Base-by-base conservation (phyloP, 1,284 basidiomycete genomes). In the Leccinum fallax region DNA sequence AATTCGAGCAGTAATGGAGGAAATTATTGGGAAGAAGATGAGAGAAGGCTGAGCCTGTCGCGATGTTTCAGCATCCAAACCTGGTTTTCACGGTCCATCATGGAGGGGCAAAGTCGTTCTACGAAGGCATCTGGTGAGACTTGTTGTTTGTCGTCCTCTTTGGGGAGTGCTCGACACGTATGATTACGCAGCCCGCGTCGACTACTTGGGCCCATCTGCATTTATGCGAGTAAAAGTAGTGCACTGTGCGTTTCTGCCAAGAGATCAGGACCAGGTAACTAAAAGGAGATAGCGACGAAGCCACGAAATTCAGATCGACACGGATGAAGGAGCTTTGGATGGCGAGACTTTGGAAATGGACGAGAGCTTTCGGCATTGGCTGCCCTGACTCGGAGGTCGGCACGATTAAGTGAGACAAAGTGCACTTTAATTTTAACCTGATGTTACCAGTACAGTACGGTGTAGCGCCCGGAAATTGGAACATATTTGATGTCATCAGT, bases 91-190 rank as follows among this genome's bases (percentile, higher is more conserved):
- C n/a, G 4, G 60, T 62, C 4, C 60, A 61, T 16, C 59, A 65
- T n/a, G 67, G 62, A 19, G 60, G 65, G 5, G 60, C 53, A 5
- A 69, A 69, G 34, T 67, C 65, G 6, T 65, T 61, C 38, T 65
- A 38, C 4, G 65, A 67, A 2, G 51, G 57, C 4, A 5, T 63
- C 34, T 61, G 67, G 67, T 64, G 19, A 59, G 57, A 8, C 38
- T 53, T 28, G 9, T 40, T 8, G 11, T 36, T 46, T 9, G 8
- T 24, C 10, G 15, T 21, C 28, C 40, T 16, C 24, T 36, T 46
- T n/a, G 7, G 2, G 9, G 24, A 21, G 21, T 16, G 67, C 46
- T 6, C 26, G 65, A 67, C 48, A 67, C 60, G 9, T 69, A 55
- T n/a, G 61, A 67, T 24, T 51, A 51, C 15, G 15, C 24, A 38